A percentile compares a stretch with the other conserved stretches of the same genome.
These are phyloP conservation scores for Chaetothyriales sp. DNA, from an alignment of 2,329 filamentous ascomycete genomes.

Conservation along the genomic window DNA sequence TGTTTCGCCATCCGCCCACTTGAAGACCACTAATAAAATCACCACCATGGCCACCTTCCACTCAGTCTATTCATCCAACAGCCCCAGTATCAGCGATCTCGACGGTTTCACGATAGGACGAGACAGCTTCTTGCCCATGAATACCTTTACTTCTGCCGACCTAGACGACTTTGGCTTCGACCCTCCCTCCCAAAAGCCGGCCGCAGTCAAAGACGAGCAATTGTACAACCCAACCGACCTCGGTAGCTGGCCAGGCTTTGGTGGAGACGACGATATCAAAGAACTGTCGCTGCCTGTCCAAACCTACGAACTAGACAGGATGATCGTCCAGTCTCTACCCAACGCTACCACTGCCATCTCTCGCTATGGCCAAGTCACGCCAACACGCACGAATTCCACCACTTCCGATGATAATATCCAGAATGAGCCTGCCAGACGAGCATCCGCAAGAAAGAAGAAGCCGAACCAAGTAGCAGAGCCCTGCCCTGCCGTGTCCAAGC, in stretches of 20 bases:
- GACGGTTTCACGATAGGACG: conserved; percentile 14
- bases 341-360: conserved; percentile 10
- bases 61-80: conserved; percentile 9
- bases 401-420: conserved; percentile 7
- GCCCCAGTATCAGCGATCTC: conserved; percentile 13
- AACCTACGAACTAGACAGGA: conserved; percentile 13
- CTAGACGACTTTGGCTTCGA: conserved; percentile 19
- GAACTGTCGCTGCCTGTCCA: conserved; percentile 3
- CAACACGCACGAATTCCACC: conserved; percentile 15
- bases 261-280: conserved; percentile 13
- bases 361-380: conserved; percentile 17
- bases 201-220: conserved; percentile 7
- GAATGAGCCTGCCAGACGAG: conserved; percentile 2
- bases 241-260: conserved; percentile 11
- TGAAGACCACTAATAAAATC: background rate
- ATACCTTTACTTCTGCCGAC: conserved; percentile 3
- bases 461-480: background rate
- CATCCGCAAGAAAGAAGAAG: conserved; percentile 8
- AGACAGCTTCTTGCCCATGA: conserved; percentile 7
- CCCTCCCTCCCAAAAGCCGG: conserved; percentile 8
- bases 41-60: conserved; percentile 5
- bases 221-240: conserved; percentile 16
- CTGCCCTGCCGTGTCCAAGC: conserved; percentile 2
- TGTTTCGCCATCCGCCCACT: background rate
- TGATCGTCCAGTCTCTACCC: conserved; percentile 10